Percentiles rank a stretch among this genome's conserved stretches.
Evolutionary conservation across 331 rosid species (phyloP).

Genomic region (Erythrophleum ivorense): DNA sequence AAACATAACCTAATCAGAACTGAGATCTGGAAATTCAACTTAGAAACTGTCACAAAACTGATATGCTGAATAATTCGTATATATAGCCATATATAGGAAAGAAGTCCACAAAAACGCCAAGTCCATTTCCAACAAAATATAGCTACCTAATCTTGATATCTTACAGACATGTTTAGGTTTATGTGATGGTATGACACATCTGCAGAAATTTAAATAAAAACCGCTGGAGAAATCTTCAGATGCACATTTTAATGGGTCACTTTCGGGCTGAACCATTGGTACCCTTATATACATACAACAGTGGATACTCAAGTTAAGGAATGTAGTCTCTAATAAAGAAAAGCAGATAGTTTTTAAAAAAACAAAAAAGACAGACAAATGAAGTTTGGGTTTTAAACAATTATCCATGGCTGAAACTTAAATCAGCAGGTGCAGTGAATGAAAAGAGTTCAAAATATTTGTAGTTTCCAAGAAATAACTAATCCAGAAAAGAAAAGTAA

Average conservation of each 20-base stretch:
- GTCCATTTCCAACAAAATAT: not conserved
- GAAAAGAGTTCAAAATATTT: slow-evolving; percentile 22
- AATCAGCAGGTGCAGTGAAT: slow-evolving; percentile 24
- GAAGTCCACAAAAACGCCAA: not conserved
- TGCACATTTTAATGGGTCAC: not conserved
- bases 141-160: not conserved
- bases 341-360: not conserved
- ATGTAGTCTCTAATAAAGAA: not conserved
- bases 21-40: slow-evolving; percentile 23
- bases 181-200: not conserved
- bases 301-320: slow-evolving; percentile 3
- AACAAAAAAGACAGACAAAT: not conserved
- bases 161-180: not conserved
- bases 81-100: slow-evolving; percentile 15
- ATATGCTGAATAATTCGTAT: slow-evolving; percentile 9
- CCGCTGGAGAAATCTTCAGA: not conserved
- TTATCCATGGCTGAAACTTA: slow-evolving; percentile 6
- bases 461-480: slow-evolving; percentile 26
- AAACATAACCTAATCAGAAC: slow-evolving; percentile 27
- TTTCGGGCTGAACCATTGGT: not conserved
- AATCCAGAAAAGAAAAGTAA: not conserved
- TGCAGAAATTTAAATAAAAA: not conserved
- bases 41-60: slow-evolving; percentile 2
- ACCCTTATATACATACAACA: not conserved
- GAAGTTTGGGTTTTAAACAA: slow-evolving; percentile 20